phyloP scores from a whole-genome alignment of 805 yeast species.

The Tetrapisispora taiwanensis region DNA sequence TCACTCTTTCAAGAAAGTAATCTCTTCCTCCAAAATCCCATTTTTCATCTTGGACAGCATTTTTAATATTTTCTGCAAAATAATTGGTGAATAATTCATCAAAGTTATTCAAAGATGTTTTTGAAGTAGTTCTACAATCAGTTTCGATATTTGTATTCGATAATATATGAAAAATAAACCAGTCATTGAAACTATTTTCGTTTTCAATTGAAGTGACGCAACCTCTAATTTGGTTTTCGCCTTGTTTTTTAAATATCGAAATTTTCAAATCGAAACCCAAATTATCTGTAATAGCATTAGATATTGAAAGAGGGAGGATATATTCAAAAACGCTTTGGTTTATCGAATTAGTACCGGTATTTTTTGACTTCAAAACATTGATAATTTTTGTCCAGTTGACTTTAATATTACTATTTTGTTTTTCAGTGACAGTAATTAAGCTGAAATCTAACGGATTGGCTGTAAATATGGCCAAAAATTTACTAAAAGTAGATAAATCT shows the following conservation, averaged over 20 bases:
- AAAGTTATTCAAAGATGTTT: constrained; percentile 5
- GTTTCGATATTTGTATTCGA: constrained; percentile 28
- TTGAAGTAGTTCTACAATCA: too few species aligned
- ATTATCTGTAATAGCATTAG: constrained; percentile 14
- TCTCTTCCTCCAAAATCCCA: constrained; percentile 41
- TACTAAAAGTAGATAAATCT: constrained; percentile 31
- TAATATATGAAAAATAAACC: constrained; percentile 32
- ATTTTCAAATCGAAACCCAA: constrained; percentile 21
- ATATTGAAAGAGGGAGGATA: constrained; percentile 9
- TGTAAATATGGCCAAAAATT: constrained; percentile 32
- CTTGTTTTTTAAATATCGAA: constrained; percentile 25
- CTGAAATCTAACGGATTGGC: constrained; percentile 14
- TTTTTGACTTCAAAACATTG: constrained; percentile 4
- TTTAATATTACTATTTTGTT: constrained; percentile 24
- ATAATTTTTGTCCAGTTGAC: constrained; percentile 23
- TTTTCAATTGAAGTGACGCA: constrained; percentile 29
- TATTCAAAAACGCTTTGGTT: constrained; percentile 13
- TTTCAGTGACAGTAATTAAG: constrained; percentile 21
- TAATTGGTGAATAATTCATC: constrained; percentile 31
- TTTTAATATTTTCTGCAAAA: constrained; percentile 40
- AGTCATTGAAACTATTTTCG: constrained; percentile 26
- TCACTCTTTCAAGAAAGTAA: constrained; percentile 34
- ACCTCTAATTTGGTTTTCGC: constrained; percentile 32
- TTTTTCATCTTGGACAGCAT: constrained; percentile 37
- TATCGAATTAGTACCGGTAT: constrained; percentile 4